Base-by-base conservation (phyloP, 306 rosid genomes). In the Vachellia collinsii region DNA sequence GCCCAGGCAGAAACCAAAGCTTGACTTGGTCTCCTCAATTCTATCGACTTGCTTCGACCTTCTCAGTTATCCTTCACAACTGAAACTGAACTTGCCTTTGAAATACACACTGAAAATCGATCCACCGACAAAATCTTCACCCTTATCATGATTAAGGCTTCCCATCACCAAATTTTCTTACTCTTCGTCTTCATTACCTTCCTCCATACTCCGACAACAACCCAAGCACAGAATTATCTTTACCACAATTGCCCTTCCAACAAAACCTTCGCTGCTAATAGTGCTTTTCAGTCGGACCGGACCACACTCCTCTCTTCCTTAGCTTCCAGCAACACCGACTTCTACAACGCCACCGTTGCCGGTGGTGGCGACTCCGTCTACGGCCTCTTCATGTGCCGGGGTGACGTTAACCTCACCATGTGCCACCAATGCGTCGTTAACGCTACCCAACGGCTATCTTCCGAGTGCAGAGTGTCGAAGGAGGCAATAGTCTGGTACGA, bases 241-340 rank as follows among this genome's bases (percentile, higher is more conserved):
- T 1, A 3, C 68, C 50, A 71, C 10, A 0, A 3, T 19, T 82
- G 86, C 51, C 25, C 78, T 16, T 12, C 0, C 63, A 53, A 42
- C 75, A 6, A 0, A 82, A 77, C 75, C 61, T 71, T 71, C 75
- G 54, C 79, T 0, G 19, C 87, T 10, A 85, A 87, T 69, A 81
- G 85, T 76, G 5, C 79, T 47, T 89, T 63, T 56, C 72, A 83
- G 5, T 43, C 74, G 47, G 65, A 82, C 76, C 84, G 77, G 51
- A 74, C 17, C 2, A 54, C 74, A 43, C 86, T 91, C 19, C 37
- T 87, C 41, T 82, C 85, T 39, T 76, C 73, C 16, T 59, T 82
- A 48, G 37, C 77, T 48, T 82, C 81, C 77, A 70, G 47, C 73
- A 72, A 80, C 77, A 59, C 67, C 8, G 5, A 56, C 25, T 56